Evolutionary conservation across 2,329 filamentous ascomycete species (phyloP), one percentile per base, ranked within the genome.

Genomic region (Colletotrichum horii): DNA sequence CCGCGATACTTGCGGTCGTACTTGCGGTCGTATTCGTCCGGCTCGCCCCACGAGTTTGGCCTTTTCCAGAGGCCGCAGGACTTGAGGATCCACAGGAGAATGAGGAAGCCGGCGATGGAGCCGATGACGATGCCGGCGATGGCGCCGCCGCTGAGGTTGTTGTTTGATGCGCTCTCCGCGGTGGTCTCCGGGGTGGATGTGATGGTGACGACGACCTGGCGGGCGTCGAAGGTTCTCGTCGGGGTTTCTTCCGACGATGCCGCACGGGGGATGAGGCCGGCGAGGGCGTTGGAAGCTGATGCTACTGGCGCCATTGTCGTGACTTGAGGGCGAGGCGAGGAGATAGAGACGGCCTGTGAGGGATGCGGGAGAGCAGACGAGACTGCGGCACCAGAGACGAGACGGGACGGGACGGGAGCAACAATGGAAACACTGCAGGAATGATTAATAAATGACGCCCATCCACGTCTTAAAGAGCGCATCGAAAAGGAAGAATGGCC

Each of bases 41-140:
- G 52, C 8, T 72, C 68, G 8, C 43, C 58, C 72, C 72, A 76
- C 12, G 66, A 15, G 32, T 48, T 28, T n/a, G 75, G 75, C 16
- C 43, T 26, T 38, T 68, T 43, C 75, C 72, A 77, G 48, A 74
- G 48, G 28, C 76, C 65, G 79, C 87, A 89, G 3, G 86, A 88
- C 8, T 84, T 83, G 77, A 89, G 70, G 76, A 90, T 80, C 88
- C 88, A 89, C 43, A 86, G 75, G 5, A 90, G 74, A 1, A 89
- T 81, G 15, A 89, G 80, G 55, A 87, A 78, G n/a, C 87, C 87
- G 61, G 79, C 83, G 67, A 89, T 82, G 28, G 86, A 87, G 24
- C 88, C 88, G 76, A 89, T 85, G 62, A 89, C 86, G 74, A 89
- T 89, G 61, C 88, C 88, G 1, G 87, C 88, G 66, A 90, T 89